Evolutionary conservation across 352 stramenopile species (phyloP), one percentile per base, ranked within the genome.

Genomic region (Lagenidium sp.): DNA sequence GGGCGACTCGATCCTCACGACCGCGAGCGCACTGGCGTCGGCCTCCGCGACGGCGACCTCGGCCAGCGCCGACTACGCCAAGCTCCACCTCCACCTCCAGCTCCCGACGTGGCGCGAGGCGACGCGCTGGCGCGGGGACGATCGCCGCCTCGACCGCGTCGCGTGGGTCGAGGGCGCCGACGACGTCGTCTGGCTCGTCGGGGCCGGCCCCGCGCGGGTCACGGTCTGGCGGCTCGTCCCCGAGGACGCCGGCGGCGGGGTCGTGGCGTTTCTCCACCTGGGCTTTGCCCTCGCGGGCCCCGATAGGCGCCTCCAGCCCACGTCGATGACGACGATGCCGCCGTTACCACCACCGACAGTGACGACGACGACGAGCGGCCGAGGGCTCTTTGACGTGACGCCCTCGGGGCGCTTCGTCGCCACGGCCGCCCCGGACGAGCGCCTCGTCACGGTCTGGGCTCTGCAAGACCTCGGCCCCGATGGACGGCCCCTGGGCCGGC

Each of bases 161-260:
- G 63, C 81, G 53, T 90, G 78, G 78, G 68, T 85, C 11, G 73
- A 86, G 25, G 79, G 56, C 16, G 75, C 70, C 0, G 76, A 85
- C 16, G 73, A 90, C 29, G n/a, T n/a, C n/a, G 62, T 91, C 12
- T 57, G 82, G n/a, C 49, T 91, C 28, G 39, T 82, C 10, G 81
- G 71, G 23, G 72, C 57, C 2, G 81, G 74, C 6, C n/a, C n/a
- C n/a, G 70, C 84, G 36, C 80, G 81, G 46, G 44, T 94, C 32
- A 81, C 72, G 16, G 68, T 87, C 31, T 94, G 79, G 78, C 91
- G 89, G 50, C 28, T 94, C 7, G 70, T 89, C 10, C 68, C 91
- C 34, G 81, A 94, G n/a, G n/a, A n/a, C n/a, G n/a, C n/a, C n/a
- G n/a, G n/a, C 41, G 68, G 74, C 0, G 81, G 82, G 20, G 64